Conservation (phyloP, 805 yeast species). For the Wickerhamiella sergipiensis region DNA sequence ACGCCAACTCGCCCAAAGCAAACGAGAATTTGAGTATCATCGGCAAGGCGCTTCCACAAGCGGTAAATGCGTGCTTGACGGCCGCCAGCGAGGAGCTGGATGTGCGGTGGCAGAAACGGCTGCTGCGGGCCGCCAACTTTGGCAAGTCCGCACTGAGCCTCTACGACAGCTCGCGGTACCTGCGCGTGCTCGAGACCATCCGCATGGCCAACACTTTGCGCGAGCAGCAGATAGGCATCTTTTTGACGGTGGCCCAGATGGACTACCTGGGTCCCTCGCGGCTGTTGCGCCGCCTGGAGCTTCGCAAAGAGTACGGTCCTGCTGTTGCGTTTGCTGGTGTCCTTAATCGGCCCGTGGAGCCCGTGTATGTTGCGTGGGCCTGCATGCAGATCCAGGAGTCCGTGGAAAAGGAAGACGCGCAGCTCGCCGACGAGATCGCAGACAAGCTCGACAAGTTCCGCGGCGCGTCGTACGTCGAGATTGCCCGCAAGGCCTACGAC, state of each 20-base stretch:
- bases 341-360: conserved; percentile 33
- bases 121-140: conserved; percentile 69
- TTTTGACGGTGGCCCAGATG: conserved; percentile 48
- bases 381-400: conserved; percentile 49
- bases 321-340: conserved; percentile 48
- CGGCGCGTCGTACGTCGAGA: conserved; percentile 41
- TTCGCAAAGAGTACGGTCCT: conserved; percentile 45
- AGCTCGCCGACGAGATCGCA: conserved; percentile 37
- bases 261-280: conserved; percentile 38
- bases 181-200: conserved; percentile 45
- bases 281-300: conserved; percentile 43
- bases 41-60: conserved; percentile 35
- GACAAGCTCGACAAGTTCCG: conserved; percentile 30
- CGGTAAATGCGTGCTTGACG: conserved; percentile 55
- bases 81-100: conserved; percentile 73
- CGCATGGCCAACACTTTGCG: conserved; percentile 61
- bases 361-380: conserved; percentile 70
- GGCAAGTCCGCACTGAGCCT: conserved; percentile 55
- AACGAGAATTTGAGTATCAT: conserved; percentile 56
- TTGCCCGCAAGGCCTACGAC: conserved; percentile 53
- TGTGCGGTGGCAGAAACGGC: conserved; percentile 62
- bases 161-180: conserved; percentile 47
- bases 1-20: conserved; percentile 61
- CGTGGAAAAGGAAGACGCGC: conserved; percentile 37
- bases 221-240: conserved; percentile 45